Conservation (phyloP, 169 alveolate genomes). For the Perkinsus chesapeaki region DNA sequence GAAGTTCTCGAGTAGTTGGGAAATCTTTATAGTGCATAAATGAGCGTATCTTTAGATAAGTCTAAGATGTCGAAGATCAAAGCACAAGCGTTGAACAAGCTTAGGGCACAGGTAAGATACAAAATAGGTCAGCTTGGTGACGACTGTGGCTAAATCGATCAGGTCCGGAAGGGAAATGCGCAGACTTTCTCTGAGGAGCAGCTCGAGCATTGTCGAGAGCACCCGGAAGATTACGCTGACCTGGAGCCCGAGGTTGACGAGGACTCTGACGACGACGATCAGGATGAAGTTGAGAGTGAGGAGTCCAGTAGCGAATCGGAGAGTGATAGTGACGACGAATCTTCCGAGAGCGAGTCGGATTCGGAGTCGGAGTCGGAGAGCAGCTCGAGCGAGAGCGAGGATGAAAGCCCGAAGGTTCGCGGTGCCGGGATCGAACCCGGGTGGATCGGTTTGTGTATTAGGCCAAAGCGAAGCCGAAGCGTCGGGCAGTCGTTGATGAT, state of each 20-base stretch:
- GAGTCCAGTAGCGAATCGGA: background rate
- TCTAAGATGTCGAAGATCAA: slow-evolving; percentile 27
- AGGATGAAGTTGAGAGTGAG: slow-evolving; percentile 10
- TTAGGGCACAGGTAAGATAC: slow-evolving; percentile 28
- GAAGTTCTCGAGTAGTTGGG: background rate
- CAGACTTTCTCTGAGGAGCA: slow-evolving; percentile 27
- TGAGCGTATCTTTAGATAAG: background rate
- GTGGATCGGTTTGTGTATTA: no score
- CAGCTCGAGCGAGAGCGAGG: slow-evolving; percentile 8
- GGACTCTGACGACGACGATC: background rate
- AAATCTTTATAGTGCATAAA: background rate
- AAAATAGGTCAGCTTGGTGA: no score
- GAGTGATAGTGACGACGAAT: slow-evolving; percentile 22
- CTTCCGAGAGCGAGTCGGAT: slow-evolving; percentile 28
- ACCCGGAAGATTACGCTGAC: slow-evolving; percentile 30
- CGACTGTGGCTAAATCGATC: no score
- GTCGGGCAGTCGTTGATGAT: slow-evolving; percentile 24
- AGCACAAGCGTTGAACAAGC: slow-evolving; percentile 38
- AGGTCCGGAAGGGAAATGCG: slow-evolving; percentile 34
- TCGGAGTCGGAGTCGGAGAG: slow-evolving; percentile 16
- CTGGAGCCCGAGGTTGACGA: slow-evolving; percentile 29
- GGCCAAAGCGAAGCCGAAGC: background rate
- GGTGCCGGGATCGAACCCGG: no score
- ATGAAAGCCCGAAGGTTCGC: slow-evolving; percentile 28
- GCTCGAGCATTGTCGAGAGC: slow-evolving; percentile 19